Conservation (phyloP, 1,284 basidiomycete genomes). For the Waitea zeae region DNA sequence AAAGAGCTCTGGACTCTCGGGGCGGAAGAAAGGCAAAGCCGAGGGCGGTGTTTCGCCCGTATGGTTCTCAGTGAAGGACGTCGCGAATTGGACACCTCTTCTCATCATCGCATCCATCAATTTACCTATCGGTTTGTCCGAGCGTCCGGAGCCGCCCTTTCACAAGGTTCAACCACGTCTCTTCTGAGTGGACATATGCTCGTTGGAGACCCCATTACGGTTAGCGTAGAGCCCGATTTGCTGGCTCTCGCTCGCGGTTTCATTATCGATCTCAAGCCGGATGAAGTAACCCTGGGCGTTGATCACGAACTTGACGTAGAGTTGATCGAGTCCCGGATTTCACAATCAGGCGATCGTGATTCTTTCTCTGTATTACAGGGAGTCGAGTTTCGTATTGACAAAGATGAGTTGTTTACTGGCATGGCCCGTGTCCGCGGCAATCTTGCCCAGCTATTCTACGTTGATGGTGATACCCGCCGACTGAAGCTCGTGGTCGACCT, state of each 20-base stretch:
- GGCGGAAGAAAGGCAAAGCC: conserved; percentile 60
- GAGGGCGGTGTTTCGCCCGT: conserved; percentile 64
- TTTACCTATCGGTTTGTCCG: conserved; percentile 52
- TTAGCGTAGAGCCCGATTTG: conserved; percentile 75
- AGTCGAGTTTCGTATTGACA: conserved; percentile 77
- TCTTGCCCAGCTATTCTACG: conserved; percentile 79
- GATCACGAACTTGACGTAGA: conserved; percentile 60
- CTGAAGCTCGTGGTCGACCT: conserved; percentile 75
- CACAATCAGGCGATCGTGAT: conserved; percentile 9
- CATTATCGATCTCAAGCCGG: conserved; percentile 53
- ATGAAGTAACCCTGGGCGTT: conserved; percentile 56
- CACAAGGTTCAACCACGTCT: conserved; percentile 13
- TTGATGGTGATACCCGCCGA: conserved; percentile 44
- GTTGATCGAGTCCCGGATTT: conserved; percentile 26
- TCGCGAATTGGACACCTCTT: conserved; percentile 9
- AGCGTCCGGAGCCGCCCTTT: conserved; percentile 7
- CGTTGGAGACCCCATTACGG: conserved; percentile 65
- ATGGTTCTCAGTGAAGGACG: conserved; percentile 49
- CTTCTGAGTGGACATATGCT: conserved; percentile 71
- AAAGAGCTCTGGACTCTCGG: conserved; percentile 92
- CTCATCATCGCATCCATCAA: conserved; percentile 19
- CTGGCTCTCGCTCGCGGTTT: conserved; percentile 78
- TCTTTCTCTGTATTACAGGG: too few species aligned
- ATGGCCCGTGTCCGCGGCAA: conserved; percentile 85
- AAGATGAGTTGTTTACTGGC: conserved; percentile 78